Evolutionary conservation across 176 grass and related monocot genomes (phyloP), one percentile per base, ranked within the genome.

Genomic region (Musa schizocarpa): DNA sequence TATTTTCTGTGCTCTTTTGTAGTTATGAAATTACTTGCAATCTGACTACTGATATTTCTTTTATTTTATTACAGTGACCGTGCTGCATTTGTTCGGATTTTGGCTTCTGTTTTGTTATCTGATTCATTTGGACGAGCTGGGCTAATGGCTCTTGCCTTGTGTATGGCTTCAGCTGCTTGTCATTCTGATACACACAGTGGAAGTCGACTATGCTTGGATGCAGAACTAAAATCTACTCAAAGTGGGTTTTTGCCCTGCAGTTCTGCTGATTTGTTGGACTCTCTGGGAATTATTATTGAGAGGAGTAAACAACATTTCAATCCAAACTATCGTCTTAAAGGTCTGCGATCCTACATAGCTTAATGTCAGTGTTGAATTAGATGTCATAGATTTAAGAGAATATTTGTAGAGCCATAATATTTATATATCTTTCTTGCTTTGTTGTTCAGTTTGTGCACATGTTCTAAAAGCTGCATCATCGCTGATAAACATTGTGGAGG

Each of bases 231-330:
- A 27, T 82, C 75, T 81, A 22, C 81, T 22, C 77, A 78, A 81
- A 75, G 63, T 78, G 54, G 53, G 65, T 69, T 59, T 66, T 50
- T 72, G 29, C 43, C 48, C 71, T 79, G 83, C 57, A 87, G 52
- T 76, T 52, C 74, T 85, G 62, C 62, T 68, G 85, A 90, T 85
- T 74, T 97, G 52, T 82, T 92, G 77, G 90, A 97, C 83, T 87
- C 54, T 81, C 82, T 97, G 69, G 85, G 87, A 82, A 82, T 83
- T 79, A 76, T 97, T 79, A 82, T 81, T 48, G 90, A 97, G 87
- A 97, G 83, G 83, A 97, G 87, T 79, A 97, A 97, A 85, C 93
- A 97, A 11, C 93, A 97, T 65, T 92, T 92, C 27, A 97, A 97
- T 90, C 86, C 87, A 70, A 97, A 97, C 50, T 97, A 97, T 86